These are phyloP conservation scores for Dendrobium chrysotoxum DNA, from an alignment of 106 monocot genomes.

Conservation along the genomic window DNA sequence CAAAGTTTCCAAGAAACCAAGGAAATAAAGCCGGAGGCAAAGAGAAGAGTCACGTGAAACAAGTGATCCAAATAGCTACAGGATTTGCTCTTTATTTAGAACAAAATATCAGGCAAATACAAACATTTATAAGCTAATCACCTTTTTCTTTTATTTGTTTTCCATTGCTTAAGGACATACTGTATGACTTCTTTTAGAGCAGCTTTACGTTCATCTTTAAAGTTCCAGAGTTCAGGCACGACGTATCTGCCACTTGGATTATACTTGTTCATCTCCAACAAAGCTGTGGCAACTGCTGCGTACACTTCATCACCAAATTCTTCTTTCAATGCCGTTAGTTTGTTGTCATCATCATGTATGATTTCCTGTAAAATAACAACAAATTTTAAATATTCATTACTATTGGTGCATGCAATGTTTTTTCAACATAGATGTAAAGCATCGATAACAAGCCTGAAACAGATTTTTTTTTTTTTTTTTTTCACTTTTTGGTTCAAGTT, in stretches of 20 bases:
- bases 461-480: too few relatives aligned
- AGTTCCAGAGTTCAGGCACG: slow-evolving; percentile 34
- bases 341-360: slow-evolving; percentile 32
- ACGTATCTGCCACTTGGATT: slow-evolving; percentile 42
- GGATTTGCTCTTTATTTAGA: neutral
- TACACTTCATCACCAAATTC: slow-evolving; percentile 32
- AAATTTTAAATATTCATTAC: neutral
- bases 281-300: slow-evolving; percentile 20
- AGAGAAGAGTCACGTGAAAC: neutral
- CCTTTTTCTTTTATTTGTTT: slow-evolving; percentile 23
- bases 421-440: too few relatives aligned
- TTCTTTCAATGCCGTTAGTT: slow-evolving; percentile 18
- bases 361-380: slow-evolving; percentile 25
- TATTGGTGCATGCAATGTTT: too few relatives aligned
- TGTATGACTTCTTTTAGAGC: slow-evolving; percentile 33
- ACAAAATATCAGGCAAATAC: too few relatives aligned
- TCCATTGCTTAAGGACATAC: slow-evolving; percentile 28
- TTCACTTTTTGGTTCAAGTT: too few relatives aligned
- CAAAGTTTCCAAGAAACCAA: neutral
- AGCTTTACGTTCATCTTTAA: slow-evolving; percentile 30
- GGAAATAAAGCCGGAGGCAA: neutral
- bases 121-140: neutral
- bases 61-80: neutral
- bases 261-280: slow-evolving; percentile 46
- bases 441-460: too few relatives aligned